These are phyloP conservation scores for Brasenia schreberi DNA, from an alignment of 164 flowering plant genomes.

Conservation along the genomic window DNA sequence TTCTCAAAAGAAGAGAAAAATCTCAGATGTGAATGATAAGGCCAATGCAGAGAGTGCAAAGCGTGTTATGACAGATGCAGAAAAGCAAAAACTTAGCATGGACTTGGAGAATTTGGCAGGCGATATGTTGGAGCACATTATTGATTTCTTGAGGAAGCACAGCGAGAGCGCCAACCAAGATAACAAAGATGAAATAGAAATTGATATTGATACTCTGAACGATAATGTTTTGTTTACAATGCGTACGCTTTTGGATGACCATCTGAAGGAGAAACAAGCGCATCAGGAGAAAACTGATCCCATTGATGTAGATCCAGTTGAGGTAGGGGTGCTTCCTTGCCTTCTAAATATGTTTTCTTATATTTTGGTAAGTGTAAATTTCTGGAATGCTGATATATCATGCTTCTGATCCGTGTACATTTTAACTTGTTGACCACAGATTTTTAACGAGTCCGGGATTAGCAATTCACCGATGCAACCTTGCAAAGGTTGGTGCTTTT, in stretches of 20 bases:
- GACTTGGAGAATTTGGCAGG: constrained; percentile 43
- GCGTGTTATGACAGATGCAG: constrained; percentile 42
- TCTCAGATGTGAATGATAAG: constrained; percentile 9
- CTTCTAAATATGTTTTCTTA: neutral
- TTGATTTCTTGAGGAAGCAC: constrained; percentile 50
- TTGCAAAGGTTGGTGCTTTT: constrained; percentile 34
- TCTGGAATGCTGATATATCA: neutral
- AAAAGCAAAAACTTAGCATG: constrained; percentile 41
- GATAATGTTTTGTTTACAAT: constrained; percentile 51
- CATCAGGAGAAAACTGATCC: constrained; percentile 30
- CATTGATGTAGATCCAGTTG: constrained; percentile 47
- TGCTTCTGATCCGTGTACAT: neutral
- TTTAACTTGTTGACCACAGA: constrained; percentile 20
- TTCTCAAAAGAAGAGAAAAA: neutral
- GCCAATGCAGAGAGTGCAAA: constrained; percentile 9
- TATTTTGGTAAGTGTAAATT: neutral
- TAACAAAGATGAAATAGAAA: constrained; percentile 68
- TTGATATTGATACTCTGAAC: constrained; percentile 60
- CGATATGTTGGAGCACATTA: constrained; percentile 55
- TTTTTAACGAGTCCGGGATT: constrained; percentile 46
- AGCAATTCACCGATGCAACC: constrained; percentile 48
- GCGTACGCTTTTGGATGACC: constrained; percentile 65
- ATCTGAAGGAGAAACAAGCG: constrained; percentile 35
- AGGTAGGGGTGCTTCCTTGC: neutral
- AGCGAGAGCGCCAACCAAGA: constrained; percentile 27